Evolutionary conservation across 352 stramenopile species (phyloP).

Genomic region (Globisporangium splendens): DNA sequence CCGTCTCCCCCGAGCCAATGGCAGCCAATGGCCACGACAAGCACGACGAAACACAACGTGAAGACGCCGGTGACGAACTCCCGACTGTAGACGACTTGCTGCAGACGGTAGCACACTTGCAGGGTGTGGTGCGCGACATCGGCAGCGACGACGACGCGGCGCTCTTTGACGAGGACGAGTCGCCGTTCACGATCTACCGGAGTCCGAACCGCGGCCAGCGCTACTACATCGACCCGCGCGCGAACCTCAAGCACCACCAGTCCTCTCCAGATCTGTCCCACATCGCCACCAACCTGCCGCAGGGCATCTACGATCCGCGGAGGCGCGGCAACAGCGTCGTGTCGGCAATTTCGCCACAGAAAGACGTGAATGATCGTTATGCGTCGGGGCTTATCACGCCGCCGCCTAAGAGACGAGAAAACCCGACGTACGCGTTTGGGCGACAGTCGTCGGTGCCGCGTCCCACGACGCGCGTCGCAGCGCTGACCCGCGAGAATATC

Average conservation of each 20-base stretch:
- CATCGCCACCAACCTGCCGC: conserved; percentile 7
- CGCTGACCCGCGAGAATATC: conserved; percentile 78
- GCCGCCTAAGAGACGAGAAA: conserved; percentile 18
- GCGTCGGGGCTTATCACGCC: conserved; percentile 32
- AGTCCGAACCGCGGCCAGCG: conserved; percentile 16
- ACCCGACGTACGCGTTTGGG: conserved; percentile 13
- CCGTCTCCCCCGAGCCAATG: no score
- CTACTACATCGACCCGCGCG: conserved; percentile 15
- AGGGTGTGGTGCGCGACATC: conserved; percentile 41
- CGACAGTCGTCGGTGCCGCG: conserved; percentile 21
- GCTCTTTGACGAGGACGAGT: conserved; percentile 19
- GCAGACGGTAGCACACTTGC: conserved; percentile 40
- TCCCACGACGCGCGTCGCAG: conserved; percentile 46
- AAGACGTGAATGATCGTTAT: conserved; percentile 10
- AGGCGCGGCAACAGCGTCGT: conserved; percentile 13
- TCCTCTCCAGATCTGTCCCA: conserved; percentile 3
- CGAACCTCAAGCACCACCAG: conserved; percentile 5
- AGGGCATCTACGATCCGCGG: conserved; percentile 14
- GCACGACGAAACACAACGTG: conserved; percentile 1
- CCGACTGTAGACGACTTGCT: conserved; percentile 59
- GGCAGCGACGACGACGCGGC: conserved; percentile 13
- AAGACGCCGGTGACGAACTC: conserved; percentile 23
- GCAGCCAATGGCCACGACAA: conserved; percentile 15
- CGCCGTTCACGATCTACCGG: conserved; percentile 27
- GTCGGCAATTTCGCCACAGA: conserved; percentile 11